A percentile compares a stretch with the other conserved stretches of the same genome.
Conservation (phyloP, 768 basidiomycete genomes). For the Auriculariales sp. region DNA sequence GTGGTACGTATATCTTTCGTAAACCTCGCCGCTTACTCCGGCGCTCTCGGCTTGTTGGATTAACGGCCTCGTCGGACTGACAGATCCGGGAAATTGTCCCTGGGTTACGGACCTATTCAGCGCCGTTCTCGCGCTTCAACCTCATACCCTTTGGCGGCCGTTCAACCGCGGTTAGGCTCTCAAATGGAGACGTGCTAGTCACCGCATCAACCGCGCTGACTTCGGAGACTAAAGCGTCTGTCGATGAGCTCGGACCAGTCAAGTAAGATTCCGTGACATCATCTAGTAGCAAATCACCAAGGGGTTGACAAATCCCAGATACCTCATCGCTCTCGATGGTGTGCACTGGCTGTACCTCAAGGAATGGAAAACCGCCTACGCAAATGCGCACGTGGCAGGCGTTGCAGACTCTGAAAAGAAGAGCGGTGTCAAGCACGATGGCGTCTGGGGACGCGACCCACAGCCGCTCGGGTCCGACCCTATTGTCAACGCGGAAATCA, state of each 20-base stretch:
- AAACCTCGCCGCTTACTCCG: too few species aligned
- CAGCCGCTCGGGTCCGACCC: background rate
- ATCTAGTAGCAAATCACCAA: background rate
- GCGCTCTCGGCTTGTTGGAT: too few species aligned
- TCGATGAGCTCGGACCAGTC: constrained; percentile 53
- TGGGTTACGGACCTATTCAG: background rate
- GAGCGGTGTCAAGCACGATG: constrained; percentile 42
- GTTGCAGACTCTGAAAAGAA: constrained; percentile 43
- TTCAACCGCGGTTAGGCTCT: constrained; percentile 64
- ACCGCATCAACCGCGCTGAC: constrained; percentile 68
- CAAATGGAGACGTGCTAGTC: constrained; percentile 59
- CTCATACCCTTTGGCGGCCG: constrained; percentile 68
- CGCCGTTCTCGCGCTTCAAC: constrained; percentile 49
- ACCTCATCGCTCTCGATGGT: constrained; percentile 41
- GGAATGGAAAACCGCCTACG: constrained; percentile 57
- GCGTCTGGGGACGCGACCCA: constrained; percentile 14
- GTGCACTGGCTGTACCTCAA: constrained; percentile 47
- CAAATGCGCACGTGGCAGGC: constrained; percentile 55
- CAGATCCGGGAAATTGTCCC: background rate
- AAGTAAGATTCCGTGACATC: constrained; percentile 25
- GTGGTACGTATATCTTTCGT: too few species aligned
- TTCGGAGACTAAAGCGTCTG: constrained; percentile 43
- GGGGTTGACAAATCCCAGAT: constrained; percentile 30
- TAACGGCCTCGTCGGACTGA: too few species aligned
- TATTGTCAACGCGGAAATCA: background rate